Conservation (phyloP, 2,329 filamentous ascomycete genomes). For the Diatrype stigma region DNA sequence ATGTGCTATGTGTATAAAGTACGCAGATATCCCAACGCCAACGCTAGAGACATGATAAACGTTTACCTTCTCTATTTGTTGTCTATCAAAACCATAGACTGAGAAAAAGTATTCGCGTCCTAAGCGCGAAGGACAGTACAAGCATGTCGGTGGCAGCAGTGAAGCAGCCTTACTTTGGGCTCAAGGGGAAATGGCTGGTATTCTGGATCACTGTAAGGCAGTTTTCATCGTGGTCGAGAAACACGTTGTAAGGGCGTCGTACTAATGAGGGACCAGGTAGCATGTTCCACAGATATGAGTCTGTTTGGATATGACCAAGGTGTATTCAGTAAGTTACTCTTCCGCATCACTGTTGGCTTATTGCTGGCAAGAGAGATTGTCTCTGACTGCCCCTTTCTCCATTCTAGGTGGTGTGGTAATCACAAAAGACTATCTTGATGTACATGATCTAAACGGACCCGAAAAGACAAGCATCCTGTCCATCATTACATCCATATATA, state of each 20-base stretch:
- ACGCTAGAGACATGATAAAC: neutral
- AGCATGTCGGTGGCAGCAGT: slow-evolving; percentile 14
- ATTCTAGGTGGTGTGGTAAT: slow-evolving; percentile 44
- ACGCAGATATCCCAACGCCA: neutral
- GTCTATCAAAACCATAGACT: too few species aligned
- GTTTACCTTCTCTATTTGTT: neutral
- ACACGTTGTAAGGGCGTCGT: neutral
- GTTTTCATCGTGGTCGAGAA: neutral
- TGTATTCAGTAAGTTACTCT: slow-evolving; percentile 38
- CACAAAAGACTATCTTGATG: slow-evolving; percentile 46
- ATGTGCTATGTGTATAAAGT: neutral
- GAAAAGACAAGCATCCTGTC: slow-evolving; percentile 27
- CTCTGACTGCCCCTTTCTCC: too few species aligned
- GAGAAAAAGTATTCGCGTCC: neutral
- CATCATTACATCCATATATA: slow-evolving; percentile 46
- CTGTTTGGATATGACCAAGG: slow-evolving; percentile 43
- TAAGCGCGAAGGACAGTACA: neutral
- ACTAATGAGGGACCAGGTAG: slow-evolving; percentile 13
- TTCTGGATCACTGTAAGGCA: slow-evolving; percentile 24
- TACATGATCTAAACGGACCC: slow-evolving; percentile 39
- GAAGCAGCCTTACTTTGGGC: slow-evolving; percentile 23
- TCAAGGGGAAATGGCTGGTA: slow-evolving; percentile 24
- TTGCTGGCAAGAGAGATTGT: too few species aligned
- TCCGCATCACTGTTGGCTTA: neutral
- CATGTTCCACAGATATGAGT: slow-evolving; percentile 25